phyloP scores from a whole-genome alignment of 768 basidiomycete species.

The Lactarius trivialis region DNA sequence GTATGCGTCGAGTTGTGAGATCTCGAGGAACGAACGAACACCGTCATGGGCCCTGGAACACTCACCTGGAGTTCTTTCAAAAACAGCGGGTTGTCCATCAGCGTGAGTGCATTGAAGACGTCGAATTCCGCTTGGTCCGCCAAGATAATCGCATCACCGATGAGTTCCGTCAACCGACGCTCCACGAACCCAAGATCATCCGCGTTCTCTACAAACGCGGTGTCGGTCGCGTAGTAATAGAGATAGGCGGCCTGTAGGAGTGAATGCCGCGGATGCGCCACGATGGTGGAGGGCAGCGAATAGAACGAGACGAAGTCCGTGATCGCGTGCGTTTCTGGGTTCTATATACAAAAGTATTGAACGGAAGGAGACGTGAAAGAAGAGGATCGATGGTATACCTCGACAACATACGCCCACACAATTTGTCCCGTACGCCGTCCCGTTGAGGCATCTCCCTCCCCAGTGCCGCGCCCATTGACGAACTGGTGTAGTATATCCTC shows the following conservation, averaged over 20 bases:
- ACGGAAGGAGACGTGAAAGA: slow-evolving; percentile 6
- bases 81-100: slow-evolving; percentile 89
- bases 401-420: slow-evolving; percentile 93
- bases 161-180: slow-evolving; percentile 60
- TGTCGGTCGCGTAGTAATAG: slow-evolving; percentile 88
- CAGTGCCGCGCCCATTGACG: slow-evolving; percentile 71
- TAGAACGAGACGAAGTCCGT: slow-evolving; percentile 98
- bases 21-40: no score
- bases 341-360: slow-evolving; percentile 39
- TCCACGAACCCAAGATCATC: slow-evolving; percentile 61
- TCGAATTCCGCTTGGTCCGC: slow-evolving; percentile 87
- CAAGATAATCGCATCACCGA: slow-evolving; percentile 74
- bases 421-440: slow-evolving; percentile 72
- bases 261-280: slow-evolving; percentile 63
- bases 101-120: slow-evolving; percentile 90
- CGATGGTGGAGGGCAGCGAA: slow-evolving; percentile 89
- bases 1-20: slow-evolving; percentile 2
- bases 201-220: slow-evolving; percentile 53
- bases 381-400: slow-evolving; percentile 55
- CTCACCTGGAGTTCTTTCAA: slow-evolving; percentile 78
- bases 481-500: slow-evolving; percentile 86
- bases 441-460: slow-evolving; percentile 39
- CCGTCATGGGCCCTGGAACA: slow-evolving; percentile 18
- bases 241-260: slow-evolving; percentile 89
- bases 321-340: slow-evolving; percentile 73